Evolutionary conservation across 805 yeast species (phyloP), one percentile per base, ranked within the genome.

Genomic region (Candida germanica): DNA sequence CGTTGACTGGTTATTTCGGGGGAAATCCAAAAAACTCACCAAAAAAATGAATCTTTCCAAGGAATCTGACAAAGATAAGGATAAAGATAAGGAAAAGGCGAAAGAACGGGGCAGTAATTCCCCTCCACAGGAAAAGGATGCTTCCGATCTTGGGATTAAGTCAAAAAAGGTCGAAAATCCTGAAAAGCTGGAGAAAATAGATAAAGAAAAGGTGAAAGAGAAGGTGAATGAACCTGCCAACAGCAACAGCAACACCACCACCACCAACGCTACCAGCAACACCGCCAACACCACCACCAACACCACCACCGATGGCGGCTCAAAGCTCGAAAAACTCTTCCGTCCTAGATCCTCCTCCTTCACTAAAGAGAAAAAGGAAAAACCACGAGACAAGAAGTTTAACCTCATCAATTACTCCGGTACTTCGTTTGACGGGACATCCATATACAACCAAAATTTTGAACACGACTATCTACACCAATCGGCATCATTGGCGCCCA

Each of bases 1-100:
- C 47, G 88, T 85, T 9, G 94, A 84, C 51, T 85, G 95, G 95
- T 64, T 85, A 18, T 84, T 84, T 53, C 68, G 87, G 49, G 89
- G 89, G n/a, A 80, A 80, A 53, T 79, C 80, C 26, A 77, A 75
- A 59, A 78, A 74, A 44, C 51, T 72, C 32, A 61, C 73, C 26
- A 73, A 72, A 46, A 71, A 66, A 46, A 53, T 59, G 59, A 59
- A 53, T 33, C 34, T 35, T n/a, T 34, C 31, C 24, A 29, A 36
- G 33, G 44, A 33, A 15, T 33, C 26, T 6, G 43, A 46, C 14
- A 40, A 34, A 27, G 40, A 35, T 6, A 31, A 25, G 19, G 50
- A 58, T 8, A n/a, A 13, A 21, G 42, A 28, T 16, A 10, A 32
- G 26, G 33, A 33, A 15, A 25, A 26, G 29, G 23, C 14, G 18